These are phyloP conservation scores for Phalaenopsis equestris DNA, from an alignment of 106 monocot genomes.

Conservation along the genomic window DNA sequence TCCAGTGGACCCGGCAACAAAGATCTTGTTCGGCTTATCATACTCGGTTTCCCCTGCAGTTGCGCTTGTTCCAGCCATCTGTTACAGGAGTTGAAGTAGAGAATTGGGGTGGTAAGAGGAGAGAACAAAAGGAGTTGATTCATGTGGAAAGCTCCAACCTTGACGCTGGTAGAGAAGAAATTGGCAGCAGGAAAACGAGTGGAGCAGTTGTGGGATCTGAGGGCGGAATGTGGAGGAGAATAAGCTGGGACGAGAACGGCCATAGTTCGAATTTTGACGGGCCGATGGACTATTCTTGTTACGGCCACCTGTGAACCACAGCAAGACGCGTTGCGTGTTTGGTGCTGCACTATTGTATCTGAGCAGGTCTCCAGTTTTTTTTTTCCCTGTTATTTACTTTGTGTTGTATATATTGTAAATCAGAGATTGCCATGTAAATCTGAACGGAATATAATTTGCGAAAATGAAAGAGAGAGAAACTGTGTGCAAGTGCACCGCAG, in stretches of 20 bases:
- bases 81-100: background rate
- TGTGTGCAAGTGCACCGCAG: no score
- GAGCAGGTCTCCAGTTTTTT: no score
- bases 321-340: background rate
- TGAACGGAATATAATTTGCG: no score
- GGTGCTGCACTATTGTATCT: no score
- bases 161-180: conserved; percentile 1
- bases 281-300: background rate
- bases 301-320: background rate
- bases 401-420: no score
- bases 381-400: no score
- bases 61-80: conserved; percentile 1
- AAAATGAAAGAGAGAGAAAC: no score
- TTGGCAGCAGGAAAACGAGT: background rate
- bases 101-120: background rate
- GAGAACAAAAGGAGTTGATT: background rate
- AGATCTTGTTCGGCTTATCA: conserved; percentile 29
- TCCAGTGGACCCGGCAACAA: conserved; percentile 71
- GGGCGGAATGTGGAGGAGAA: background rate
- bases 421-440: no score
- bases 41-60: background rate
- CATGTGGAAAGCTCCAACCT: background rate
- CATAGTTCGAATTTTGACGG: background rate
- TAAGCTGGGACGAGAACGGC: background rate
- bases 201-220: background rate